These are phyloP conservation scores for Vaccinium corymbosum DNA, from an alignment of 148 eudicot genomes.

Conservation along the genomic window DNA sequence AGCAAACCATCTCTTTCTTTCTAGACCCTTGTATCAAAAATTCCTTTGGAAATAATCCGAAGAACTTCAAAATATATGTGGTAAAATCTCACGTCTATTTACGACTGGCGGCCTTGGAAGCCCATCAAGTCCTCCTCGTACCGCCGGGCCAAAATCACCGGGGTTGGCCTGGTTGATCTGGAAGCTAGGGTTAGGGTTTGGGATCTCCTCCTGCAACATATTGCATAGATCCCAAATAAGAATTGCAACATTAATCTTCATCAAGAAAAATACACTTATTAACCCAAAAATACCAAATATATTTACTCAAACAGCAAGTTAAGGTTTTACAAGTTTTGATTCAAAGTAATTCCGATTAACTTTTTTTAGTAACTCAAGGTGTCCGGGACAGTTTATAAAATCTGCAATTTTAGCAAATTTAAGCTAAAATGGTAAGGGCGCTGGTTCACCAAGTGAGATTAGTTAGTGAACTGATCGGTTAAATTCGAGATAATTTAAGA, in stretches of 20 bases:
- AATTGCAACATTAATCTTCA: not conserved
- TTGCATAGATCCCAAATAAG: not conserved
- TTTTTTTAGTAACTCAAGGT: too few relatives aligned
- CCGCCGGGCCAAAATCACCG: slow-evolving; percentile 40
- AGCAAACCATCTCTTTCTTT: too few relatives aligned
- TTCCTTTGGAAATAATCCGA: not conserved
- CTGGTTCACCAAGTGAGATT: not conserved
- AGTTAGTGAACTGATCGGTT: not conserved
- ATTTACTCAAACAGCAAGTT: not conserved
- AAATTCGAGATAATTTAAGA: too few relatives aligned
- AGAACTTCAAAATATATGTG: not conserved
- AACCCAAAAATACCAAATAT: not conserved
- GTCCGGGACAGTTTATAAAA: too few relatives aligned
- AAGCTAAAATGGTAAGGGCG: too few relatives aligned
- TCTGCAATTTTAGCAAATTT: too few relatives aligned
- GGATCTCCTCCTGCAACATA: slow-evolving; percentile 33
- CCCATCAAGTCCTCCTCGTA: slow-evolving; percentile 55
- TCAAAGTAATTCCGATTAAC: too few relatives aligned
- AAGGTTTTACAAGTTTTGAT: too few relatives aligned
- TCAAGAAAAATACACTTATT: not conserved
- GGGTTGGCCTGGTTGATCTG: slow-evolving; percentile 36
- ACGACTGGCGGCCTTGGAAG: slow-evolving; percentile 69
- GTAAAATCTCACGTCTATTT: slow-evolving; percentile 67
- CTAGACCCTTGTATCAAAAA: not conserved
- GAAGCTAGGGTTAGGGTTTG: slow-evolving; percentile 30